These are phyloP conservation scores for Phaseolus lunatus DNA, from an alignment of 306 rosid species.

Conservation along the genomic window DNA sequence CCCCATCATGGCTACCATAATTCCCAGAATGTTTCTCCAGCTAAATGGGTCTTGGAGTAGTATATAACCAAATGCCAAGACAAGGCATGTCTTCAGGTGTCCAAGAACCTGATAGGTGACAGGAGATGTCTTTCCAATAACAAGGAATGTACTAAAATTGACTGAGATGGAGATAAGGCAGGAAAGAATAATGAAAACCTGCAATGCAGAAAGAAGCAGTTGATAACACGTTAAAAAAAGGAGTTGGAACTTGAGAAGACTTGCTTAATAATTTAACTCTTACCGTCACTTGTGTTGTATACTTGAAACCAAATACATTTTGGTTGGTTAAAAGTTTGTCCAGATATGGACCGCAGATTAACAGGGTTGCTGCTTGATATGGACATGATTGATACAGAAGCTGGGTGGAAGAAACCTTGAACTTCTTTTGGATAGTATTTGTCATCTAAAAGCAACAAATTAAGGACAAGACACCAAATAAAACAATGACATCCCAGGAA, in stretches of 20 bases:
- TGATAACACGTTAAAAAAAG: constrained; percentile 10
- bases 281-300: constrained; percentile 93
- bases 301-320: constrained; percentile 85
- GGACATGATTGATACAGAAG: constrained; percentile 95
- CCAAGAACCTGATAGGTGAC: constrained; percentile 99
- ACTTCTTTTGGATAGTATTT: constrained; percentile 94
- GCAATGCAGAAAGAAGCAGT: constrained; percentile 45
- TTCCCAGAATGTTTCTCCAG: constrained; percentile 94
- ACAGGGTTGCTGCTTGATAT: constrained; percentile 83
- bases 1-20: constrained; percentile 78
- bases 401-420: constrained; percentile 96
- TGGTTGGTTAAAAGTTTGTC: constrained; percentile 76
- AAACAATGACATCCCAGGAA: neutral
- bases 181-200: constrained; percentile 84
- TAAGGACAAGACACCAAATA: constrained; percentile 56
- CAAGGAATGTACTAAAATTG: constrained; percentile 95
- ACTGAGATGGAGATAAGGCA: constrained; percentile 96
- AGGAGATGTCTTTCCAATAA: constrained; percentile 94
- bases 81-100: constrained; percentile 95
- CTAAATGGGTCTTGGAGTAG: constrained; percentile 89
- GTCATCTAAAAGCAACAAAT: constrained; percentile 84
- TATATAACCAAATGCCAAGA: constrained; percentile 85
- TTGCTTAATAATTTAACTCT: constrained; percentile 47
- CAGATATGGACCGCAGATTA: constrained; percentile 86
- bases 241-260: neutral